Base-by-base conservation (phyloP, 331 rosid species). In the Saraca asoca region DNA sequence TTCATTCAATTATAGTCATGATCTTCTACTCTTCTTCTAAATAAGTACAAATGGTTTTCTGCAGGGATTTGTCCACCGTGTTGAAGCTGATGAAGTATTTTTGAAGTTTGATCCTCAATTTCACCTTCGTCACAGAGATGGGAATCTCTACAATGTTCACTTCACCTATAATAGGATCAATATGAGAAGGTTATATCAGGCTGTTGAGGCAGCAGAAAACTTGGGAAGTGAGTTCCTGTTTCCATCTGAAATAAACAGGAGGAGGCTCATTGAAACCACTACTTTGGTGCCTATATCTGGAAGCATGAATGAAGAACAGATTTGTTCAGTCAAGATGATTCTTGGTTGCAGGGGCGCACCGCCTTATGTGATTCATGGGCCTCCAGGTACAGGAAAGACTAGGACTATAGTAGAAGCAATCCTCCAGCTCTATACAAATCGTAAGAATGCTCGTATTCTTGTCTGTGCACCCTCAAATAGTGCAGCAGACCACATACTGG, bases 381-480 rank as follows among this genome's bases (percentile, higher is more conserved):
- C 98, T 79, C 97, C 98, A 0, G 97, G 98, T 49, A 94, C 98
- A 0, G 98, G 98, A 18, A 90, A 94, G 87, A 86, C 98, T 14
- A 79, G 73, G 70, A 90, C 97, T 51, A 14, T 90, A 57, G 96
- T 88, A 39, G 96, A 90, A 83, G 90, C 97, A 62, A 57, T 94
- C 79, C 92, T 90, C 68, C 98, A 88, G 83, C 83, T 88, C 72
- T 86, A 86, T 74, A 82, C 58, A 42, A 74, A 74, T 29, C 62
- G 53, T 20, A 72, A 75, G 66, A 61, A 77, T 68, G 65, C 84
- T 68, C 82, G 89, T 49, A 76, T 94, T 58, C 97, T 94, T 78
- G 80, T 90, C 13, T 94, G 97, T 58, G 97, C 98, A 7, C 92
- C 98, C 74, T 90, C 98, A 67, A 94, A 94, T 79, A 86, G 89